These are phyloP conservation scores for Eurotiales sp. DNA, from an alignment of 2,329 filamentous ascomycete species.

Conservation along the genomic window DNA sequence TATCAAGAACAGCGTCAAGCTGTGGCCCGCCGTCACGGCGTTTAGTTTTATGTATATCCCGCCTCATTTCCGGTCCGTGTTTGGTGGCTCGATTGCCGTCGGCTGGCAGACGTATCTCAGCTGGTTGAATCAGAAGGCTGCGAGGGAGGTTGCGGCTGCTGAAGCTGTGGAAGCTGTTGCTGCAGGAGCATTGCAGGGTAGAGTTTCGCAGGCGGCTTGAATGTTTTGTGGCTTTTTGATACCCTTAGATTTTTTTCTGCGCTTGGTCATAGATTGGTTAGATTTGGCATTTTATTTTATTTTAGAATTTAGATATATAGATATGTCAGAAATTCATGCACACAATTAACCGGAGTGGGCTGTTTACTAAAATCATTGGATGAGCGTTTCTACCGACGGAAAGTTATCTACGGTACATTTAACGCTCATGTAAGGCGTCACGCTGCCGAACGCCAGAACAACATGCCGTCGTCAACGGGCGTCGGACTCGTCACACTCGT, in stretches of 20 bases:
- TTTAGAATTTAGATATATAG: not conserved
- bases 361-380: too few relatives aligned
- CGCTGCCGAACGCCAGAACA: slow-evolving; percentile 3
- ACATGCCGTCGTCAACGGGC: not conserved
- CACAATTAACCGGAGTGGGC: too few relatives aligned
- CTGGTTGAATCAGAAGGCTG: slow-evolving; percentile 71
- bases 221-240: too few relatives aligned
- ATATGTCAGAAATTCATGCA: not conserved
- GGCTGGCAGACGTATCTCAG: slow-evolving; percentile 92
- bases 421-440: too few relatives aligned
- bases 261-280: too few relatives aligned
- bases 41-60: slow-evolving; percentile 83
- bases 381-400: too few relatives aligned
- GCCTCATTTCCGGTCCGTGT: slow-evolving; percentile 74
- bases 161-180: slow-evolving; percentile 21
- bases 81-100: slow-evolving; percentile 74
- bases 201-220: slow-evolving; percentile 10
- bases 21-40: slow-evolving; percentile 85
- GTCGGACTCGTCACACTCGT: too few relatives aligned
- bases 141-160: slow-evolving; percentile 50
- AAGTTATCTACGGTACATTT: too few relatives aligned
- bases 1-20: slow-evolving; percentile 73
- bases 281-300: too few relatives aligned
- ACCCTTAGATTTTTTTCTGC: not conserved
- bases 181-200: not conserved